Conservation (phyloP, 305 asterid genomes). For the Salvia sclarea region DNA sequence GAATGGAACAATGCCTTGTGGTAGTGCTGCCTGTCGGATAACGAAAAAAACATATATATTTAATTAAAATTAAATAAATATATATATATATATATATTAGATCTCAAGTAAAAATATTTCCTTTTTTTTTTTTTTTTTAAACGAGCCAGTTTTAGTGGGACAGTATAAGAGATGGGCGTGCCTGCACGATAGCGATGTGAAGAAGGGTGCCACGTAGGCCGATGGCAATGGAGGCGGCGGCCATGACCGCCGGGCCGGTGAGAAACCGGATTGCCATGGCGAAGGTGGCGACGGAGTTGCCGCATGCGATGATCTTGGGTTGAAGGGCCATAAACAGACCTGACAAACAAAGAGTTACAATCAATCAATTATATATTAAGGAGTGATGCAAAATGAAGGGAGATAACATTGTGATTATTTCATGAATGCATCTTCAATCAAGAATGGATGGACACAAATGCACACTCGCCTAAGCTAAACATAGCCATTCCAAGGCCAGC, state of each 20-base stretch:
- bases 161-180: conserved; percentile 20
- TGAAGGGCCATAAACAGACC: conserved; percentile 99
- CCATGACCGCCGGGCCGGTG: conserved; percentile 98
- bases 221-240: conserved; percentile 87
- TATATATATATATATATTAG: no score
- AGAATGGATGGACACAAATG: conserved; percentile 28
- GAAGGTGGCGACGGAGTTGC: conserved; percentile 87
- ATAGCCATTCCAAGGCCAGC: conserved; percentile 99
- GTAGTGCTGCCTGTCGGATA: conserved; percentile 91
- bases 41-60: no score
- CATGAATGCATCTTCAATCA: no score
- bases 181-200: conserved; percentile 93
- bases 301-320: conserved; percentile 94
- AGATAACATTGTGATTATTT: no score
- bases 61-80: no score
- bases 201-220: conserved; percentile 97
- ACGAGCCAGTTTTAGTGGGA: no score
- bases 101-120: no score
- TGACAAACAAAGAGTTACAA: conserved; percentile 27
- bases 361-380: conserved; percentile 25
- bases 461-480: conserved; percentile 96
- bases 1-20: conserved; percentile 98
- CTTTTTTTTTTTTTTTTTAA: no score
- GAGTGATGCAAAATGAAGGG: no score
- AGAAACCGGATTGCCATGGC: conserved; percentile 98